Evolutionary conservation across 768 basidiomycete genomes (phyloP).

Genomic region (Leccinum broughii): DNA sequence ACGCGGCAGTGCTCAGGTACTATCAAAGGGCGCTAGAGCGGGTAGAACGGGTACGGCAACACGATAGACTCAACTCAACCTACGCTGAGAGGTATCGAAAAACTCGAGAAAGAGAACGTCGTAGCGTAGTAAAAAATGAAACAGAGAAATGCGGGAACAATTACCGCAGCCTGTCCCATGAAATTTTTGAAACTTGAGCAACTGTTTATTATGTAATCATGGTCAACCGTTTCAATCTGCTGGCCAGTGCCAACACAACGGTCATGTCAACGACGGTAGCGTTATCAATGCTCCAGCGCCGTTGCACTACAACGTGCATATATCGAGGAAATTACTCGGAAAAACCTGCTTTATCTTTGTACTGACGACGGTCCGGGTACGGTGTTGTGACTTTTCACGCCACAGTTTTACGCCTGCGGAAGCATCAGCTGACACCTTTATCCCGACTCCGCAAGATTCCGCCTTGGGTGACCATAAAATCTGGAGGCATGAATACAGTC

Average conservation of each 20-base stretch:
- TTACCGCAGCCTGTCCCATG: too few relatives aligned
- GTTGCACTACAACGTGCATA: background rate
- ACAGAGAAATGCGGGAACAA: background rate
- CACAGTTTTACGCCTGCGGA: too few relatives aligned
- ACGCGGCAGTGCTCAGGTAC: background rate
- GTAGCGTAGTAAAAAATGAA: background rate
- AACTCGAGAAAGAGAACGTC: background rate
- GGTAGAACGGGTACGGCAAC: background rate
- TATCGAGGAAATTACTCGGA: background rate
- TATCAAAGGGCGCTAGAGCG: background rate
- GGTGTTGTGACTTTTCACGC: too few relatives aligned
- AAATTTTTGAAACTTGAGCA: background rate
- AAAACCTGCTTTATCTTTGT: background rate
- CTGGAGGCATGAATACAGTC: background rate
- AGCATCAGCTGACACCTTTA: conserved; percentile 1
- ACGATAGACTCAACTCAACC: background rate
- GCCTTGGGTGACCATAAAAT: background rate
- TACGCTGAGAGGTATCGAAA: background rate
- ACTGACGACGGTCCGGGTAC: too few relatives aligned
- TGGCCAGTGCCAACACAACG: too few relatives aligned
- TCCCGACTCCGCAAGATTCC: background rate
- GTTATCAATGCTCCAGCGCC: too few relatives aligned
- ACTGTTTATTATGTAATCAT: conserved; percentile 14
- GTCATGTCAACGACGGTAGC: background rate
- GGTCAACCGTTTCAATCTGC: background rate